These are phyloP conservation scores for Hygrocybe punicea DNA, from an alignment of 768 basidiomycete species.

Conservation along the genomic window DNA sequence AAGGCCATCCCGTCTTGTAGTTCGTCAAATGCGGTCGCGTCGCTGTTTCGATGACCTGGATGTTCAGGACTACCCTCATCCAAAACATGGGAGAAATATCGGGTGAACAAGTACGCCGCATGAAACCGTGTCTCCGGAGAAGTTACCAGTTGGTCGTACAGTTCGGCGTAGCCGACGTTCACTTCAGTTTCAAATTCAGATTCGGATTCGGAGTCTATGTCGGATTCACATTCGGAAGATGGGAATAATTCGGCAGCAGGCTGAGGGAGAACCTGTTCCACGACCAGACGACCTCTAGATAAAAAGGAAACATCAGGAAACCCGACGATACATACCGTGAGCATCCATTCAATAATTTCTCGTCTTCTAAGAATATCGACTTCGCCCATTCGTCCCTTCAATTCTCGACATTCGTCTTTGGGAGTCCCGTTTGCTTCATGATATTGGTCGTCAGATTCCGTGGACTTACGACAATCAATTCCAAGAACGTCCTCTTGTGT, in stretches of 20 bases:
- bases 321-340: conserved; percentile 18
- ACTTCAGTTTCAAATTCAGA: conserved; percentile 11
- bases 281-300: not conserved
- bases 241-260: not conserved
- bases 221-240: not conserved
- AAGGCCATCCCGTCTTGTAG: conserved; percentile 30
- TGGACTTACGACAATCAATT: not conserved
- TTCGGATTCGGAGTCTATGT: not conserved
- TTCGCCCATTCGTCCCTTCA: conserved; percentile 21
- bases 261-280: not conserved
- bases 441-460: not conserved
- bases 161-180: conserved; percentile 20
- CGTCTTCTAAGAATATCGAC: conserved; percentile 3
- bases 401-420: not conserved
- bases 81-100: conserved; percentile 49
- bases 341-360: not conserved
- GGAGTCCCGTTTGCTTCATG: not conserved
- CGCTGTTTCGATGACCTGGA: not conserved
- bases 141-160: conserved; percentile 52
- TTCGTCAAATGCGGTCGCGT: conserved; percentile 3
- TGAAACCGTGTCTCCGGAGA: conserved; percentile 64
- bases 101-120: conserved; percentile 56
- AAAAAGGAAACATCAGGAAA: too few species aligned
- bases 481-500: conserved; percentile 35
- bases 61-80: conserved; percentile 2